Evolutionary conservation across 2,329 filamentous ascomycete genomes (phyloP), one percentile per base, ranked within the genome.

Genomic region (Proliferodiscus dingleyae): DNA sequence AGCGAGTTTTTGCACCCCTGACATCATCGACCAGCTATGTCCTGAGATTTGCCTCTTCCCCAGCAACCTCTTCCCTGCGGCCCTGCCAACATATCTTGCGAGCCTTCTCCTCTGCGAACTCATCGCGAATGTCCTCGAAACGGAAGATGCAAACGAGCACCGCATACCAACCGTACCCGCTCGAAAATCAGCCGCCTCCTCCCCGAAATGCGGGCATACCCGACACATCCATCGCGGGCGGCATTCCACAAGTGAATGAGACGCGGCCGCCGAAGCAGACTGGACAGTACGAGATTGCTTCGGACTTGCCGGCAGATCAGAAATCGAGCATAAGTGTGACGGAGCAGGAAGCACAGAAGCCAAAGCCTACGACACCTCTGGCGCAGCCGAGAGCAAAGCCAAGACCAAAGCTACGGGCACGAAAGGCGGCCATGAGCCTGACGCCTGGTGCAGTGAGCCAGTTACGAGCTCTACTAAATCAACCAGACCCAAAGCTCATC

Each of bases 361-460:
- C 80, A 26, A 81, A 80, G 59, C 69, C 77, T 9, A 63, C 68
- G 15, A 55, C 69, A 15, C 56, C 68, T 21, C 45, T 67, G 21
- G 51, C 66, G 40, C 54, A 55, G 49, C 59, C 37, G 39, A 64
- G 24, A 47, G 69, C 26, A 15, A 75, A 80, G 58, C 76, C 81
- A 15, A 78, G 78, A 57, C 75, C 77, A 54, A 89, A 84, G 63
- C 74, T 95, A 24, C 78, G 84, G 29, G 78, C 91, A 10, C 82
- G 90, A 46, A 97, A 97, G 71, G 90, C 93, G 1, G 89, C 91
- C 2, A 91, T 98, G 73, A 88, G 80, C 56, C 75, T 98, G 19
- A 90, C 90, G 0, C 78, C 87, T 0, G 71, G 81, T 1, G 93
- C 93, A 0, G 84, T 95, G 2, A 73, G 82, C 37, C 89, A 95